A percentile compares a stretch with the other conserved stretches of the same genome.
These are phyloP conservation scores for Leucaena leucocephala DNA, from an alignment of 306 rosid species.

Conservation along the genomic window DNA sequence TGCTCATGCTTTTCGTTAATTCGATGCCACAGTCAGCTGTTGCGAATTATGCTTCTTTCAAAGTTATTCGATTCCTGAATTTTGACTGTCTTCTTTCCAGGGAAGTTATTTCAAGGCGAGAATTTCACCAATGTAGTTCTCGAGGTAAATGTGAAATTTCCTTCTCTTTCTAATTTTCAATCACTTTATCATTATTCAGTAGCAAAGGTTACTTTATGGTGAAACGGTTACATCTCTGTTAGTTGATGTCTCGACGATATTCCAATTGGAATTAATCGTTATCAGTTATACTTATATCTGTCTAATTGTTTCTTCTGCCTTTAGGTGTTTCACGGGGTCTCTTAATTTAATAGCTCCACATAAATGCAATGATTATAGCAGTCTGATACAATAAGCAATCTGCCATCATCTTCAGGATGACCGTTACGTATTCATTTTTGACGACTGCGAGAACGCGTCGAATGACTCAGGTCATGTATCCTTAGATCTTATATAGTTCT, in stretches of 20 bases:
- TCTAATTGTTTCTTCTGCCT: background rate
- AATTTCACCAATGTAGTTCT: background rate
- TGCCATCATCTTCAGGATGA: background rate
- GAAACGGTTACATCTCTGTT: background rate
- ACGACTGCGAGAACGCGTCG: background rate
- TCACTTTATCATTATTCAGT: background rate
- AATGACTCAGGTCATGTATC: background rate
- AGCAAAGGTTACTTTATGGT: background rate
- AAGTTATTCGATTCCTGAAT: background rate
- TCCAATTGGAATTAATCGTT: background rate
- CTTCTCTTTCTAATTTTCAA: background rate
- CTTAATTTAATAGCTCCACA: background rate
- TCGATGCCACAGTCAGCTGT: background rate
- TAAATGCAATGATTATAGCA: background rate
- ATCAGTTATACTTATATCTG: background rate
- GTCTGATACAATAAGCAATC: background rate
- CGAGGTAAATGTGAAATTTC: background rate
- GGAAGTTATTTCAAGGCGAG: background rate
- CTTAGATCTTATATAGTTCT: background rate
- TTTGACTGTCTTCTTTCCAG: background rate
- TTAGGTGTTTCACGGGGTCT: background rate
- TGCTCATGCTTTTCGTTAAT: background rate
- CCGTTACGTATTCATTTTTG: background rate
- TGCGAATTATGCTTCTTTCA: background rate
- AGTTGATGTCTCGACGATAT: background rate